Evolutionary conservation across 31 red algal species (phyloP).

Genomic region (Bonnemaisonia californica): DNA sequence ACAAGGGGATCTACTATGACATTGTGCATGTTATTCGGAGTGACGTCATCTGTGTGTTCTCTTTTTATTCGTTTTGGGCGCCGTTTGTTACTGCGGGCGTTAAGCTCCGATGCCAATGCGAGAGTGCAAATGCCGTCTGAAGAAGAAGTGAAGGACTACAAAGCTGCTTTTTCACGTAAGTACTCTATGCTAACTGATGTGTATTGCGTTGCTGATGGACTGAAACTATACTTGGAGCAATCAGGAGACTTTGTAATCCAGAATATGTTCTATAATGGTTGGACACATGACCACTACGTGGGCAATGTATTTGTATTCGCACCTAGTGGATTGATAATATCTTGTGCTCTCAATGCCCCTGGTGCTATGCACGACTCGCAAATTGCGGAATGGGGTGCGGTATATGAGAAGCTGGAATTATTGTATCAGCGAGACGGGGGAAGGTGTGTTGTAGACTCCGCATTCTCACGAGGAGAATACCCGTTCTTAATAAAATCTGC

Average conservation of each 20-base stretch:
- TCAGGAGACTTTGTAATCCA: not conserved
- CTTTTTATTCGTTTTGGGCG: constrained; percentile 11
- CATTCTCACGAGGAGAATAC: not conserved
- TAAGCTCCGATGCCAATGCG: not conserved
- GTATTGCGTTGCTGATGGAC: not conserved
- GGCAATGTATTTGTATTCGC: too few species aligned
- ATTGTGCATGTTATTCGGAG: constrained; percentile 10
- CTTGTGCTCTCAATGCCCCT: not conserved
- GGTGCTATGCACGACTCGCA: not conserved
- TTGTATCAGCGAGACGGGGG: constrained; percentile 2
- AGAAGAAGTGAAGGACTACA: not conserved
- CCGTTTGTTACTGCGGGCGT: not conserved
- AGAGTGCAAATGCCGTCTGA: not conserved
- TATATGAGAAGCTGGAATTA: not conserved
- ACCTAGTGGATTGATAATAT: not conserved
- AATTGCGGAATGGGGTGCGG: not conserved
- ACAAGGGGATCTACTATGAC: not conserved
- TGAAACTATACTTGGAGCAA: too few species aligned
- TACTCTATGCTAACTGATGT: not conserved
- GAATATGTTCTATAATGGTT: too few species aligned
- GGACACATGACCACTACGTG: too few species aligned
- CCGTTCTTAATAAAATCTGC: constrained; percentile 8
- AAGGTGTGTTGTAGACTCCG: constrained; percentile 19
- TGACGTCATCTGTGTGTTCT: not conserved
- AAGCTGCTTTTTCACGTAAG: not conserved